Evolutionary conservation across 331 rosid species (phyloP).

Genomic region (Acacia concinna): DNA sequence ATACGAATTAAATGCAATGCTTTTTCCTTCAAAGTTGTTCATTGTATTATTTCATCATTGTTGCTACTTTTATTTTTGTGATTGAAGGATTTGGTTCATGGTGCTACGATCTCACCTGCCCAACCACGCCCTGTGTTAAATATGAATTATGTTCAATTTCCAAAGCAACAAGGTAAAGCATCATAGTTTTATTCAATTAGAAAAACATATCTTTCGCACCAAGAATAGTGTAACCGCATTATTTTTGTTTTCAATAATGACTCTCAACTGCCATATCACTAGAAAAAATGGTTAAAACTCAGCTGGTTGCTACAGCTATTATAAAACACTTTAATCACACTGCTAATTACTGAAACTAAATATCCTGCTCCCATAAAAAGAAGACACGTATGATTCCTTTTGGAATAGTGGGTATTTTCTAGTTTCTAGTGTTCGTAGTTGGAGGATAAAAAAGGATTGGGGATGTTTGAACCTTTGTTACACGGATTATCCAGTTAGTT

Average conservation of each 20-base stretch:
- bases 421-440: not conserved
- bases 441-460: not conserved
- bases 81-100: constrained; percentile 72
- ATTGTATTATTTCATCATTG: constrained; percentile 18
- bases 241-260: not conserved
- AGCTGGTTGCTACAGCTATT: too few species aligned
- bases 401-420: not conserved
- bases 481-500: not conserved
- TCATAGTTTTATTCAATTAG: constrained; percentile 16
- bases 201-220: not conserved
- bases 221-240: not conserved
- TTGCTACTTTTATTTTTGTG: constrained; percentile 22
- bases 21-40: not conserved
- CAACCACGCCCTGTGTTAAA: constrained; percentile 57
- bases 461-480: not conserved
- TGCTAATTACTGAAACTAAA: not conserved
- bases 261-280: not conserved
- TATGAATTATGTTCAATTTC: constrained; percentile 63
- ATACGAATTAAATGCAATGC: not conserved
- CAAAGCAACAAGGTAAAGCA: constrained; percentile 77
- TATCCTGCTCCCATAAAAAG: not conserved
- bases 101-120: constrained; percentile 52
- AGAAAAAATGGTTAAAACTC: not conserved
- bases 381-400: not conserved
- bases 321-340: not conserved